Evolutionary conservation across 2,329 filamentous ascomycete genomes (phyloP).

Genomic region (Colletotrichum chrysophilum): DNA sequence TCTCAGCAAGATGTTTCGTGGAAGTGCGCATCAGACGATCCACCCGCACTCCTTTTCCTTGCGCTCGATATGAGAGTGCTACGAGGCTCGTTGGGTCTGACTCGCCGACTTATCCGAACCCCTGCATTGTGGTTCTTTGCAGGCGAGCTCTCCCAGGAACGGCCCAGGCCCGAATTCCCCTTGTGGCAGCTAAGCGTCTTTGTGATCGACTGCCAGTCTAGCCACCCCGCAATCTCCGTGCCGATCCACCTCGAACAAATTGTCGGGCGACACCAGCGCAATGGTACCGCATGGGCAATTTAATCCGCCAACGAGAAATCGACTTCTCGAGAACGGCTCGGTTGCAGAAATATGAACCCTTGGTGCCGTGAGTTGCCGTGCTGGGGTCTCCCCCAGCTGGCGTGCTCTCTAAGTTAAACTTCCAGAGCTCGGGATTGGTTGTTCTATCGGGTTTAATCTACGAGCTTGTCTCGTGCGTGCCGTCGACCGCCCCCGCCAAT

Average conservation of each 20-base stretch:
- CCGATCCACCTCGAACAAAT: not conserved
- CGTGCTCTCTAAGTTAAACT: not conserved
- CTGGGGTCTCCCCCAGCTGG: not conserved
- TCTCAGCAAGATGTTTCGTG: not conserved
- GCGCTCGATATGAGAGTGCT: not conserved
- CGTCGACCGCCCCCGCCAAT: conserved; percentile 3
- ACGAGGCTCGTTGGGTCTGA: not conserved
- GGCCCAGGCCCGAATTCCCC: not conserved
- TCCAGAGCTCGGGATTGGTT: not conserved
- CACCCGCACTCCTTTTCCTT: not conserved
- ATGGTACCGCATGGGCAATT: not conserved
- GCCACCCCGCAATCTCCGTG: not conserved
- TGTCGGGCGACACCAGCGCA: not conserved
- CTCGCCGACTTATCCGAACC: not conserved
- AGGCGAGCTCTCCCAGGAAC: not conserved
- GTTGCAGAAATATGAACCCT: not conserved
- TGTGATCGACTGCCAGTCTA: not conserved
- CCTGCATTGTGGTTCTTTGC: not conserved
- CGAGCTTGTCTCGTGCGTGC: not conserved
- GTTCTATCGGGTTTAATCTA: not conserved
- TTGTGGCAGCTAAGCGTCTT: not conserved
- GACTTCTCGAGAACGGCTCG: not conserved
- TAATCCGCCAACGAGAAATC: conserved; percentile 11
- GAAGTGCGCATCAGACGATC: not conserved
- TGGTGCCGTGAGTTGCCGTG: not conserved